Evolutionary conservation across 192 early-diverging fungal genomes (phyloP), one percentile per base, ranked within the genome.

Genomic region (Coemansia asiatica): DNA sequence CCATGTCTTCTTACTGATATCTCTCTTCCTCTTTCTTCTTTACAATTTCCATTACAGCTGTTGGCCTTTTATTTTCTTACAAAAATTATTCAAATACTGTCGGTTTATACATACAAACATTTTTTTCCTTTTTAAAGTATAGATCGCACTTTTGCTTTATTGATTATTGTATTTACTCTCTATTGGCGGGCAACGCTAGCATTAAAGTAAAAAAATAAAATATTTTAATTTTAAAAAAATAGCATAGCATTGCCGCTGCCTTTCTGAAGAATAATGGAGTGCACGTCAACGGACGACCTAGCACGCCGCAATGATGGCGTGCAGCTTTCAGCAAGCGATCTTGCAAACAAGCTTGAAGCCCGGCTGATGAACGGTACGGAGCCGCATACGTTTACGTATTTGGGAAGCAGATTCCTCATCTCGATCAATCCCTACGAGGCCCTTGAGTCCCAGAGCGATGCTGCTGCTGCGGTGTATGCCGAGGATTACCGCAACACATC

Each of bases 391-490:
- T 95, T 88, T 64, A 92, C 93, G 23, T 75, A 85, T 35, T 74
- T 92, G 61, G 89, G 89, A 21, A 75, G 77, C 35, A 85, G 91
- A 9, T 84, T 84, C 31, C 82, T 96, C 4, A 63, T 95, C 21
- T 86, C 90, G 4, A 71, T 95, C 25, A 88, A 90, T 18, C 89
- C 91, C 18, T 85, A 82, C 49, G 72, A 86, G 48, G 82, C 86
- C 16, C 69, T 83, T 7, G 85, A 84, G 57, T 84, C 83, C 19
- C 79, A 87, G 26, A 86, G 87, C 61, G 83, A 86, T 36, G 71
- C 80, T 0, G 83, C 84, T 22, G 75, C 88, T 2, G 91, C 94
- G 47, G 75, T 91, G 6, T 92, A 94, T 69, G 89, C 92, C 7
- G 79, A 83, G 8, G 83, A 86, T 48, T 92, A 90, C 59, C 88